These are phyloP conservation scores for Trichoderma atroviride DNA, from an alignment of 2,329 filamentous ascomycete genomes.

Conservation along the genomic window DNA sequence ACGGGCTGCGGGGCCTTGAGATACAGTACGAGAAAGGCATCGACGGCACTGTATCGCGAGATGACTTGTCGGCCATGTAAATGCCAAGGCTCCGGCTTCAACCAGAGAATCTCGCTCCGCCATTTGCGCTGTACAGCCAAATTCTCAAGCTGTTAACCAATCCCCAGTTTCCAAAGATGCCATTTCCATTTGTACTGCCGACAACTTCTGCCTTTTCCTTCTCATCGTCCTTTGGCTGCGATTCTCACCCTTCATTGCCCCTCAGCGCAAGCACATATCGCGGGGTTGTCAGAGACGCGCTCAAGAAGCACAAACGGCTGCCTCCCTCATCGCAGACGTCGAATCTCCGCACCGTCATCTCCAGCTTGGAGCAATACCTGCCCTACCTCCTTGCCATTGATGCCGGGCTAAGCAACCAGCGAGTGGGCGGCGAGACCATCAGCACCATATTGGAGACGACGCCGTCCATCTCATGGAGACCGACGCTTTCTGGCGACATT, in stretches of 20 bases:
- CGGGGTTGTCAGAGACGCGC: constrained; percentile 75
- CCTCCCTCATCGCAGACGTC: constrained; percentile 68
- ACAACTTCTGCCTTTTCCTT: constrained; percentile 89
- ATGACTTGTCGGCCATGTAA: constrained; percentile 5
- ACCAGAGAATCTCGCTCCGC: not conserved
- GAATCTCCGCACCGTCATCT: constrained; percentile 70
- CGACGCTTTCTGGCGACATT: constrained; percentile 69
- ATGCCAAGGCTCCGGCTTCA: constrained; percentile 17
- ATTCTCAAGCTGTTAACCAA: not conserved
- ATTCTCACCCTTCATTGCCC: constrained; percentile 86
- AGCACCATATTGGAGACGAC: constrained; percentile 64
- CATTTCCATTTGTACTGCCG: constrained; percentile 83
- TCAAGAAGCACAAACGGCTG: constrained; percentile 91
- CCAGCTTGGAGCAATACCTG: constrained; percentile 74
- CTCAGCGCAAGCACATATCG: constrained; percentile 81
- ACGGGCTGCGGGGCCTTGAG: not conserved
- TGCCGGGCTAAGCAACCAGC: constrained; percentile 62
- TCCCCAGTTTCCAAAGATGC: constrained; percentile 62
- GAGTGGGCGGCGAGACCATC: constrained; percentile 59
- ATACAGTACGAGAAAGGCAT: not conserved
- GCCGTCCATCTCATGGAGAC: constrained; percentile 79
- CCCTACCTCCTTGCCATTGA: constrained; percentile 82
- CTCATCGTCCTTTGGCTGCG: constrained; percentile 72
- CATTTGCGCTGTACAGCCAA: not conserved
- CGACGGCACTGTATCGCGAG: constrained; percentile 33